Base-by-base conservation (phyloP, 1,284 basidiomycete genomes). In the Chalciporus piperatoides region DNA sequence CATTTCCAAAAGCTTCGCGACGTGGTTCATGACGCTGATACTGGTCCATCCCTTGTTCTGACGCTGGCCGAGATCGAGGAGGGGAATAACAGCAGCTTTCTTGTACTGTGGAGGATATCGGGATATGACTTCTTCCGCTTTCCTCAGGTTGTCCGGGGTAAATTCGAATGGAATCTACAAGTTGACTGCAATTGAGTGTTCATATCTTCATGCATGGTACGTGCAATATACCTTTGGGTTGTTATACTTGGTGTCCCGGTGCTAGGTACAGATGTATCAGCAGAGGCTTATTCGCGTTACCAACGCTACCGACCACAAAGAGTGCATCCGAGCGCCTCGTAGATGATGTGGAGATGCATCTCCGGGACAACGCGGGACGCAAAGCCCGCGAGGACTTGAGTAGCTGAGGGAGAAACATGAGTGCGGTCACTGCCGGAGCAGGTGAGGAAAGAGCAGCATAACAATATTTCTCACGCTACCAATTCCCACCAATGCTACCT, bases 1-100 rank as follows among this genome's bases (percentile, higher is more conserved):
- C 85, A 99, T 92, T 64, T 92, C 92, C 47, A 99, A 79, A 33
- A 96, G 73, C 56, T 87, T 84, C 2, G 96, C 96, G 41, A 99
- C 88, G 62, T 94, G 92, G 74, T 99, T 98, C 96, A 99, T 99
- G 55, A 96, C 94, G 62, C 89, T 92, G 61, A 99, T 96, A 65
- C 89, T 93, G n/a, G 94, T 96, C 92, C 93, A 99, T 61, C 93
- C 94, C 62, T 93, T 91, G 76, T 99, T 98, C 73, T 99, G 97
- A 59, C 93, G 81, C 74, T 99, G 97, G 2, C 87, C 96, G 38
- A 99, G 80, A 73, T 99, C 94, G 52, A 99, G 84, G 32, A 99
- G 79, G 37, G 97, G 96, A 65, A 99, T 97, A 61, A 95, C 89
- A 28, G 97, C 97, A 12, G 90, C 92, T 72, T 97, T 97, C 79